Evolutionary conservation across 2,329 filamentous ascomycete species (phyloP).

Genomic region (Hypoxylon sp.): DNA sequence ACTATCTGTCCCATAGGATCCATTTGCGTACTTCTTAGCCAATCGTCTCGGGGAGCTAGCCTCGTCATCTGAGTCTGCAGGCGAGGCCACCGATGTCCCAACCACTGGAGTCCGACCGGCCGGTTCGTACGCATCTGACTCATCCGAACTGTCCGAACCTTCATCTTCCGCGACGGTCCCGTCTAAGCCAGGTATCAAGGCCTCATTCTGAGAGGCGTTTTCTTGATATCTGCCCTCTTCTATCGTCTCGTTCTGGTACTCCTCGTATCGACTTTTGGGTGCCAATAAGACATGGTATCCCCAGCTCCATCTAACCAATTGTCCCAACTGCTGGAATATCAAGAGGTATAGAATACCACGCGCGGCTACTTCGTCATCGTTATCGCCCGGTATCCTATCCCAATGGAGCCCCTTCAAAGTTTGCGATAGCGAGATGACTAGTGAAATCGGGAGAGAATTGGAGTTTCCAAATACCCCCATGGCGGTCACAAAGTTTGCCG

Average conservation of each 20-base stretch:
- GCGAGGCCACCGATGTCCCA: conserved; percentile 65
- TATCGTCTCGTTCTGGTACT: conserved; percentile 69
- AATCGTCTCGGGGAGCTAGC: conserved; percentile 47
- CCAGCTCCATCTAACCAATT: conserved; percentile 97
- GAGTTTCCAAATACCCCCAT: conserved; percentile 99
- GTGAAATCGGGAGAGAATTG: conserved; percentile 96
- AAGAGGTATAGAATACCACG: conserved; percentile 95
- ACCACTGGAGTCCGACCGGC: conserved; percentile 70
- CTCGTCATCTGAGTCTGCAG: conserved; percentile 66
- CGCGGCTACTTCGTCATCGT: conserved; percentile 93
- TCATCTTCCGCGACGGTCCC: conserved; percentile 57
- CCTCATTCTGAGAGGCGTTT: conserved; percentile 59
- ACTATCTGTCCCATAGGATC: conserved; percentile 40
- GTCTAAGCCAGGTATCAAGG: conserved; percentile 64
- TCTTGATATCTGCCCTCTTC: conserved; percentile 74
- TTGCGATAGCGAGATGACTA: conserved; percentile 93
- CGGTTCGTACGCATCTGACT: conserved; percentile 67
- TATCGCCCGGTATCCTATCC: conserved; percentile 91
- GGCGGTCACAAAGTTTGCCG: conserved; percentile 93
- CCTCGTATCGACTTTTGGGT: conserved; percentile 80
- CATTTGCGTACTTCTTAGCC: conserved; percentile 55
- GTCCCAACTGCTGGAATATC: conserved; percentile 97
- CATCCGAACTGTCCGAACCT: conserved; percentile 56
- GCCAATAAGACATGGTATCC: conserved; percentile 96
- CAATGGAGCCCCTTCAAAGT: conserved; percentile 94